Evolutionary conservation across 1,284 basidiomycete species (phyloP).

Genomic region (Waitea zeae): DNA sequence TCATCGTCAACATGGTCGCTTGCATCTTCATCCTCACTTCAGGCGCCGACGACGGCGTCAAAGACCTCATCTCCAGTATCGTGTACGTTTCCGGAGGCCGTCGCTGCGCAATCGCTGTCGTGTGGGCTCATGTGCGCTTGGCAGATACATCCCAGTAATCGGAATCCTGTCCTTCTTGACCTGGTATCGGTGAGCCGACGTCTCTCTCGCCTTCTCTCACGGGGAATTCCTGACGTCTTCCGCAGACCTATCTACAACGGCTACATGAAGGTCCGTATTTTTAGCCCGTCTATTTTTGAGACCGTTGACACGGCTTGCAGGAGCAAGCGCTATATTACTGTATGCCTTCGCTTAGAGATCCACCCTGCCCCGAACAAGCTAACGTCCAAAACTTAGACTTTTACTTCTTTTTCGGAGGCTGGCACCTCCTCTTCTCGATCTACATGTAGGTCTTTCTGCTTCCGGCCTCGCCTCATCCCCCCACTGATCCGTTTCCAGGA

Average conservation of each 20-base stretch:
- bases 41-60: conserved; percentile 61
- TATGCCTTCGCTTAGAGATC: conserved; percentile 22
- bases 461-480: conserved; percentile 9
- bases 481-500: conserved; percentile 31
- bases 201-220: too few species aligned
- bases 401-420: conserved; percentile 90
- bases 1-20: conserved; percentile 82
- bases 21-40: conserved; percentile 76
- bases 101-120: background rate
- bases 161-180: conserved; percentile 68
- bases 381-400: conserved; percentile 41
- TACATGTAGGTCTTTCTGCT: conserved; percentile 52
- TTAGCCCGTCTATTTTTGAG: too few species aligned
- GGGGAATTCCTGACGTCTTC: conserved; percentile 4
- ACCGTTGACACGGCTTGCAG: conserved; percentile 29
- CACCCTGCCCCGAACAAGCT: conserved; percentile 12
- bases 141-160: conserved; percentile 76
- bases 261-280: conserved; percentile 77
- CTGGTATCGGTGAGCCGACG: conserved; percentile 89
- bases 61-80: conserved; percentile 67
- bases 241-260: conserved; percentile 87
- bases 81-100: conserved; percentile 50
- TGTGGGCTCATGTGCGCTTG: conserved; percentile 1
- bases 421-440: conserved; percentile 80
- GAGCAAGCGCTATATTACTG: conserved; percentile 79